phyloP scores from a whole-genome alignment of 1,284 basidiomycete genomes.

The Rhizoctonia solani region DNA sequence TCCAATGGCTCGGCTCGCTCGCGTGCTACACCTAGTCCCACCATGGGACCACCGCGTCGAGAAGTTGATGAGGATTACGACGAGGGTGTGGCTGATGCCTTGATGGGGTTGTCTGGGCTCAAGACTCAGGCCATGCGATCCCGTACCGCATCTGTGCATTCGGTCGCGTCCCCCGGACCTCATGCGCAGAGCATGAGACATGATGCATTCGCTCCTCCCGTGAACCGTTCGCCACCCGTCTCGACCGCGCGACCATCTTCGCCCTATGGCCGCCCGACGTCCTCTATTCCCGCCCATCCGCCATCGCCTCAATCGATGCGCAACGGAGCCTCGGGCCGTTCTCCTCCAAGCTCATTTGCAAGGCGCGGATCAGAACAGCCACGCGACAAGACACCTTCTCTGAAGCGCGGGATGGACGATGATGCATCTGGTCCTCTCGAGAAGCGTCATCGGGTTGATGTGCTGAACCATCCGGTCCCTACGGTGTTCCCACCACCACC shows the following conservation, averaged over 20 bases:
- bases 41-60: slow-evolving; percentile 55
- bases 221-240: slow-evolving; percentile 23
- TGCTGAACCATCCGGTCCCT: slow-evolving; percentile 47
- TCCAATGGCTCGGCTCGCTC: slow-evolving; percentile 59
- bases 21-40: slow-evolving; percentile 58
- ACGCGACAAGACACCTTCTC: slow-evolving; percentile 43
- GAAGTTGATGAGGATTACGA: slow-evolving; percentile 82
- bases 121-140: slow-evolving; percentile 25
- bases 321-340: slow-evolving; percentile 22
- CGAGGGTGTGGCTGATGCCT: slow-evolving; percentile 65
- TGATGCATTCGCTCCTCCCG: slow-evolving; percentile 31
- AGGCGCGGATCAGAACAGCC: slow-evolving; percentile 24
- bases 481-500: slow-evolving; percentile 24
- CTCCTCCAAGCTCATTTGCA: slow-evolving; percentile 26
- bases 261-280: slow-evolving; percentile 41
- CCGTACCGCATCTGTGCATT: slow-evolving; percentile 21
- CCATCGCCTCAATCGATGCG: slow-evolving; percentile 38
- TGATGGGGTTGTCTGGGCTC: slow-evolving; percentile 60
- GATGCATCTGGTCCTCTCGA: slow-evolving; percentile 45
- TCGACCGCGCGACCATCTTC: slow-evolving; percentile 28
- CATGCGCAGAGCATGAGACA: slow-evolving; percentile 1
- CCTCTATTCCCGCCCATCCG: slow-evolving; percentile 56
- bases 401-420: slow-evolving; percentile 65
- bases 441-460: slow-evolving; percentile 67
- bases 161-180: slow-evolving; percentile 7